A percentile compares a stretch with the other conserved stretches of the same genome.
phyloP scores from a whole-genome alignment of 2,329 filamentous ascomycete genomes.

The Monilinia fructicola region DNA sequence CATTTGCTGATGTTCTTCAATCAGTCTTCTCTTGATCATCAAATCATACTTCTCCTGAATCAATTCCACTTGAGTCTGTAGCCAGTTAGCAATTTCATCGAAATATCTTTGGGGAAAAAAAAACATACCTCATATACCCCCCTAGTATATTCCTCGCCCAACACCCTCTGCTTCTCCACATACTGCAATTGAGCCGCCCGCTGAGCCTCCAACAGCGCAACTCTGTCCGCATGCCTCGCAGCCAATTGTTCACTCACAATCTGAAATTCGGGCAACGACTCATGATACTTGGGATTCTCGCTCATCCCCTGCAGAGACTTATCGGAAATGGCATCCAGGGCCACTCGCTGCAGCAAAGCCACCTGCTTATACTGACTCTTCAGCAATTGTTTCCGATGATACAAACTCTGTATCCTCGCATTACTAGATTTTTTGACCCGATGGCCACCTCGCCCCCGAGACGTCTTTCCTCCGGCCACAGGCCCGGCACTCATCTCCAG shows the following conservation, averaged over 20 bases:
- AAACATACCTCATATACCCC: constrained; percentile 33
- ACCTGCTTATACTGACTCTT: constrained; percentile 36
- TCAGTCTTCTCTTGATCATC: constrained; percentile 30
- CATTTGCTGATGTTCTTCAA: constrained; percentile 29
- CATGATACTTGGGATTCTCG: constrained; percentile 34
- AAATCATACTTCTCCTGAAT: constrained; percentile 28
- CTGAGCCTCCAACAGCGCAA: constrained; percentile 25
- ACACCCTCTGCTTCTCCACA: constrained; percentile 19
- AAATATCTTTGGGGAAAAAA: not conserved
- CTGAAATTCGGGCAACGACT: constrained; percentile 36
- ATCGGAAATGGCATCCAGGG: constrained; percentile 35
- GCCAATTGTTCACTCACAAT: constrained; percentile 31
- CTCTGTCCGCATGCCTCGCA: constrained; percentile 26
- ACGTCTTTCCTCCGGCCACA: constrained; percentile 25
- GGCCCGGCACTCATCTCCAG: not conserved
- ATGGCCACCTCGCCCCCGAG: constrained; percentile 33
- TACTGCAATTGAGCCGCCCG: constrained; percentile 25
- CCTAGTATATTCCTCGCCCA: constrained; percentile 28
- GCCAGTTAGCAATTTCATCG: constrained; percentile 23
- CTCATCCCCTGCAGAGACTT: constrained; percentile 34
- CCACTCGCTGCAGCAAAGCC: constrained; percentile 31
- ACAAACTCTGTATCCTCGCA: constrained; percentile 36
- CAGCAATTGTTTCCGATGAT: constrained; percentile 36
- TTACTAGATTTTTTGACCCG: constrained; percentile 37
- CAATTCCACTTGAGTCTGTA: constrained; percentile 26